phyloP scores from a whole-genome alignment of 177 flowering plant species.

The Vitis hybrid region DNA sequence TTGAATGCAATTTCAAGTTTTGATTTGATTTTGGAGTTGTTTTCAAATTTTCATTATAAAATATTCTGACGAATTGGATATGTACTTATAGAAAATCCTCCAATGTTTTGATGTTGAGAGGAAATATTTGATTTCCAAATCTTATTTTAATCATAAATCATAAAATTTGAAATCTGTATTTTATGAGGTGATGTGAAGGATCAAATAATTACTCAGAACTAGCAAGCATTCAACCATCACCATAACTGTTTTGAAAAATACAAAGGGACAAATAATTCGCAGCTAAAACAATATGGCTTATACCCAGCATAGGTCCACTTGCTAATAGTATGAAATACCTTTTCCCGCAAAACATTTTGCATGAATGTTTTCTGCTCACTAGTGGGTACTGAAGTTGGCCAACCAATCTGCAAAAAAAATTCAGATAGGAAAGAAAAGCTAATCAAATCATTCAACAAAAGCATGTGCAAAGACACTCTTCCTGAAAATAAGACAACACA shows the following conservation, averaged over 20 bases:
- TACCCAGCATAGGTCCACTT: not conserved
- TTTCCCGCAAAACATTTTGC: conserved; percentile 68
- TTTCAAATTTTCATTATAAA: too few relatives aligned
- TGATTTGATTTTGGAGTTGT: too few relatives aligned
- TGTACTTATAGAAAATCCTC: too few relatives aligned
- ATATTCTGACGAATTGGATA: too few relatives aligned
- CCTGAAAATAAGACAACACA: conserved; percentile 16
- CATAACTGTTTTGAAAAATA: not conserved
- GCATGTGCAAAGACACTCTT: not conserved
- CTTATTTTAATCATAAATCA: too few relatives aligned
- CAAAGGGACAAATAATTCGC: conserved; percentile 6
- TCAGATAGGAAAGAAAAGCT: not conserved
- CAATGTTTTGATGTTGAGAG: too few relatives aligned
- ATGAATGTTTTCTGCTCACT: conserved; percentile 71
- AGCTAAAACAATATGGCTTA: not conserved
- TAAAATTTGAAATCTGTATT: too few relatives aligned
- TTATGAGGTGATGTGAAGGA: too few relatives aligned
- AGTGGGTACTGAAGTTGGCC: conserved; percentile 96
- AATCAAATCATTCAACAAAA: not conserved
- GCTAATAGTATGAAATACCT: conserved; percentile 43
- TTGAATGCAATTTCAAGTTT: too few relatives aligned
- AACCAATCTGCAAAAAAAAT: conserved; percentile 70
- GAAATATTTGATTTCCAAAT: too few relatives aligned
- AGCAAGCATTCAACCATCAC: too few relatives aligned
- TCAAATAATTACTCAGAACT: too few relatives aligned